A percentile compares a stretch with the other conserved stretches of the same genome.
These are phyloP conservation scores for Cyclostephanos invisitatus DNA, from an alignment of 108 stramenopile species.

Conservation along the genomic window DNA sequence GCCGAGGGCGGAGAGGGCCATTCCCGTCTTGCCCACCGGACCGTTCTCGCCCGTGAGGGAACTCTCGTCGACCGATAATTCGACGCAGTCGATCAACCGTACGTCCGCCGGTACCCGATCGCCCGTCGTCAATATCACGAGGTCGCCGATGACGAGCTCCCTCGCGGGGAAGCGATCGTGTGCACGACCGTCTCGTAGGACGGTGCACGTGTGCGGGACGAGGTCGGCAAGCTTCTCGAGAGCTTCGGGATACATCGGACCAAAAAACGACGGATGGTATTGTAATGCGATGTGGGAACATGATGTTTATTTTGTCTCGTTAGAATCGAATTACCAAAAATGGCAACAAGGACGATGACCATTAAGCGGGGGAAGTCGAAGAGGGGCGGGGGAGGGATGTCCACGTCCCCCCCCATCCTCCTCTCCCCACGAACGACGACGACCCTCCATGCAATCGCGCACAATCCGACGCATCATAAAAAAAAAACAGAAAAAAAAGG, in stretches of 20 bases:
- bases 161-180: constrained; percentile 71
- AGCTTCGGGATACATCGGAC: no score
- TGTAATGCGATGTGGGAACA: no score
- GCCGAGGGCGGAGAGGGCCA: constrained; percentile 15
- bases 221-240: constrained; percentile 87
- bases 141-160: constrained; percentile 94
- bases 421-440: not conserved
- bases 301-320: no score
- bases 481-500: not conserved
- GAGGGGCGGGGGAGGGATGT: no score
- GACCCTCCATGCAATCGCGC: no score
- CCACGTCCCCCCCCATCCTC: not conserved
- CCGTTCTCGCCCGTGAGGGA: constrained; percentile 92
- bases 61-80: constrained; percentile 86
- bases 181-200: constrained; percentile 79
- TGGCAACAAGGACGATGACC: no score
- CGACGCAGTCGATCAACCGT: constrained; percentile 80
- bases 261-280: no score
- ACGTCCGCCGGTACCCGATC: constrained; percentile 97
- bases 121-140: constrained; percentile 85
- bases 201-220: constrained; percentile 87
- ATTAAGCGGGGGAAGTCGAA: no score
- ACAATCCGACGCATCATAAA: constrained; percentile 11
- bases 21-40: constrained; percentile 76
- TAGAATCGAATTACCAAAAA: no score